Evolutionary conservation across 2,329 filamentous ascomycete genomes (phyloP).

Genomic region (Raffaelea arxii): DNA sequence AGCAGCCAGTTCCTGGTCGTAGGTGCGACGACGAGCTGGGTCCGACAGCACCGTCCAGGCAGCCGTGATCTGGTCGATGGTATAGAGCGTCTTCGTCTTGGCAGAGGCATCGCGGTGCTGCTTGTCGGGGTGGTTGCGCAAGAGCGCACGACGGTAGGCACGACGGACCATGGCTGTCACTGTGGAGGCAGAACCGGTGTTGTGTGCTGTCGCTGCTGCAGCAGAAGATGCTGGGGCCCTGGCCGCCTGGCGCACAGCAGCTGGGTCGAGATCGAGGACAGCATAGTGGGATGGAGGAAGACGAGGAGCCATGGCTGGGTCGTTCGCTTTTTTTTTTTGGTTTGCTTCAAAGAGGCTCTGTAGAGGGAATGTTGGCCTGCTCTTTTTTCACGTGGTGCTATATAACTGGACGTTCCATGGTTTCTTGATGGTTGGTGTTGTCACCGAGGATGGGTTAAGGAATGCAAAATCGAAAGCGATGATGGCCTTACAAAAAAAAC

Average conservation of each 20-base stretch:
- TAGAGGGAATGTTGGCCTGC: too few species aligned
- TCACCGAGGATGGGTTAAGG: too few species aligned
- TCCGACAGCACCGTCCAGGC: constrained; percentile 49
- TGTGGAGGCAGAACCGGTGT: constrained; percentile 13
- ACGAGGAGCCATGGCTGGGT: too few species aligned
- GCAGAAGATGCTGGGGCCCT: background rate
- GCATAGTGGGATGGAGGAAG: constrained; percentile 1
- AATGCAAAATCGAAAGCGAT: too few species aligned
- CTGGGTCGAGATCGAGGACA: constrained; percentile 6
- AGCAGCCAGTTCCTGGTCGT: constrained; percentile 40
- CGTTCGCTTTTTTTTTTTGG: background rate
- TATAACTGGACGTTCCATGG: too few species aligned
- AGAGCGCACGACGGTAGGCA: constrained; percentile 55
- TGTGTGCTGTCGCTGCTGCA: constrained; percentile 2
- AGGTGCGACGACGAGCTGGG: constrained; percentile 36
- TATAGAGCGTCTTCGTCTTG: constrained; percentile 23
- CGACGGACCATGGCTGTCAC: constrained; percentile 43
- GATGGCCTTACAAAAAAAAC: too few species aligned
- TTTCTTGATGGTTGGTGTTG: too few species aligned
- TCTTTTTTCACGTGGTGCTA: too few species aligned
- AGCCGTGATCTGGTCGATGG: constrained; percentile 53
- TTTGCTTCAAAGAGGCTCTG: too few species aligned
- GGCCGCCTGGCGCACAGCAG: background rate
- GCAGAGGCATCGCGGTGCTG: constrained; percentile 10
- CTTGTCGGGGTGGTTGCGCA: constrained; percentile 59